A percentile compares a stretch with the other conserved stretches of the same genome.
Conservation (phyloP, 2,329 filamentous ascomycete genomes). For the Stenocarpella maydis region DNA sequence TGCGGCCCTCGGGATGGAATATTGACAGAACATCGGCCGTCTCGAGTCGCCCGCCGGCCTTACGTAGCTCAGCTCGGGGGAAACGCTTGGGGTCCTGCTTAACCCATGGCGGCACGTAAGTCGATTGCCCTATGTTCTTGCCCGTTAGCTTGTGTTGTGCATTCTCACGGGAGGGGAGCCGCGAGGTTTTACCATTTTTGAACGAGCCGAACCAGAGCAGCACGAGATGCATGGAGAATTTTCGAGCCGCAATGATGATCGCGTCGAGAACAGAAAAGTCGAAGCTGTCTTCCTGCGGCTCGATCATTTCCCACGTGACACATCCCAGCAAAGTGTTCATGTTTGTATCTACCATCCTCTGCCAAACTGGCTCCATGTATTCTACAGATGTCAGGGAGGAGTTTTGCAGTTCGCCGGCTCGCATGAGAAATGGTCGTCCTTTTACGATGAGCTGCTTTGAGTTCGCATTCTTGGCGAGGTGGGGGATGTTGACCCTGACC, state of each 20-base stretch:
- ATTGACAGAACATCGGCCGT: conserved; percentile 41
- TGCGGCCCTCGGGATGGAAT: not conserved
- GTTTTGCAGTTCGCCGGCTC: conserved; percentile 44
- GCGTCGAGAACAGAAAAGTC: conserved; percentile 41
- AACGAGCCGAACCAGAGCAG: conserved; percentile 22
- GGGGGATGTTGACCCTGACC: not conserved
- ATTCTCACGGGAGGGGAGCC: accelerated
- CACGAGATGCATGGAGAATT: not conserved
- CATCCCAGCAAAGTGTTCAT: conserved; percentile 45
- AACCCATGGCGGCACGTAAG: conserved; percentile 39
- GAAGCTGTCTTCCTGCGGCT: conserved; percentile 43
- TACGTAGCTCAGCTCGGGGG: conserved; percentile 41
- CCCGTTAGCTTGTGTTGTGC: not conserved
- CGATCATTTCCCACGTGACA: conserved; percentile 45
- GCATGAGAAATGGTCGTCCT: conserved; percentile 43
- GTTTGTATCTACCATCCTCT: conserved; percentile 38
- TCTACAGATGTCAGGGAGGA: conserved; percentile 42
- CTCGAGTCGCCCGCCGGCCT: conserved; percentile 39
- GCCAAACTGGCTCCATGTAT: conserved; percentile 42
- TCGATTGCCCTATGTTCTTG: not conserved
- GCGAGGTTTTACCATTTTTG: not conserved
- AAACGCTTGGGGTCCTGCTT: conserved; percentile 41
- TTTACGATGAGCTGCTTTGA: conserved; percentile 4
- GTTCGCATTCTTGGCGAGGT: not conserved
- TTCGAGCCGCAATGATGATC: conserved; percentile 38